Conservation (phyloP, 2,329 filamentous ascomycete species). For the Clathrospora elynae region DNA sequence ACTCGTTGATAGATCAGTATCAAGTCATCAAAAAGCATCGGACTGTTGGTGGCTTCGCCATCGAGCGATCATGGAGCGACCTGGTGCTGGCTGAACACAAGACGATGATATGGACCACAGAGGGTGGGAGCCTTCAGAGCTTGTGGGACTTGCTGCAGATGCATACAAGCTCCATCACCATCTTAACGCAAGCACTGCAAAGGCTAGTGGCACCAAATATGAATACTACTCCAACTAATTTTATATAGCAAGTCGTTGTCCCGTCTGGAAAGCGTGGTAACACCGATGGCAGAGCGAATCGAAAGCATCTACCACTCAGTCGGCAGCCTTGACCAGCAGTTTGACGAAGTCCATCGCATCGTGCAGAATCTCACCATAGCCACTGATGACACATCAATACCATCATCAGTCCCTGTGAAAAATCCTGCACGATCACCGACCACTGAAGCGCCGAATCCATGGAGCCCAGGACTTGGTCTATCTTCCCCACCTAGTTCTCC, state of each 20-base stretch:
- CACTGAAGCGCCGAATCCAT: slow-evolving; percentile 9
- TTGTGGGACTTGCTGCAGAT: slow-evolving; percentile 51
- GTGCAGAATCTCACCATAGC: slow-evolving; percentile 32
- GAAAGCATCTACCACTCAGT: slow-evolving; percentile 34
- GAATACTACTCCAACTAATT: slow-evolving; percentile 16
- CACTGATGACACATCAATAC: slow-evolving; percentile 11
- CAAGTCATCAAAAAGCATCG: slow-evolving; percentile 52
- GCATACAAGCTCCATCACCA: slow-evolving; percentile 50
- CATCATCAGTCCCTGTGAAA: slow-evolving; percentile 19
- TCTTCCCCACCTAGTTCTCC: slow-evolving; percentile 2
- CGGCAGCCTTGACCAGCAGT: slow-evolving; percentile 31
- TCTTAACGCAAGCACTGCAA: slow-evolving; percentile 51
- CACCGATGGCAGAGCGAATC: slow-evolving; percentile 42
- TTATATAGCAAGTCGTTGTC: slow-evolving; percentile 42
- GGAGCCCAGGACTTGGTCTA: background rate
- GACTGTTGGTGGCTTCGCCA: slow-evolving; percentile 48
- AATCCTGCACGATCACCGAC: slow-evolving; percentile 27
- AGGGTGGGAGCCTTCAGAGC: slow-evolving; percentile 50
- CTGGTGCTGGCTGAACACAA: slow-evolving; percentile 51
- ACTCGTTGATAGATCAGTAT: slow-evolving; percentile 53
- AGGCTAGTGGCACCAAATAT: slow-evolving; percentile 34
- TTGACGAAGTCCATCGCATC: slow-evolving; percentile 41
- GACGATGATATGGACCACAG: slow-evolving; percentile 54
- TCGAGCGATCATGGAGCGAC: slow-evolving; percentile 53
- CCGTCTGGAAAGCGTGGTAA: slow-evolving; percentile 36